Conservation (phyloP, 73 alveolate genomes). For the Blepharisma japonicum region DNA sequence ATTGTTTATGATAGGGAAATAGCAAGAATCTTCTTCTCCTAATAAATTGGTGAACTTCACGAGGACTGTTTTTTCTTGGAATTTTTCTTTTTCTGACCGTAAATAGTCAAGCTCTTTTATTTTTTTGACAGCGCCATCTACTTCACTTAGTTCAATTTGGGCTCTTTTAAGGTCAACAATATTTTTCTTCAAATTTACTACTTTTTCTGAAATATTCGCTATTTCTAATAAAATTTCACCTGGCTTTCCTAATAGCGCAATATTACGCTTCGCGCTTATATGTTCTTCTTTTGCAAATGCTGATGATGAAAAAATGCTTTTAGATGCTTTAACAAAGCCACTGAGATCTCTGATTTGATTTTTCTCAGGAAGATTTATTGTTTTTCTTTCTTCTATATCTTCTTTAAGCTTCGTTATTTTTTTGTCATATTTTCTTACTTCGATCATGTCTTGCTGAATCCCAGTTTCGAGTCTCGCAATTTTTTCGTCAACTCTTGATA, state of each 20-base stretch:
- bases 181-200: background rate
- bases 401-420: background rate
- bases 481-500: background rate
- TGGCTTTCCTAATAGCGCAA: background rate
- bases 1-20: slow-evolving; percentile 8
- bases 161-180: slow-evolving; percentile 13
- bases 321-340: slow-evolving; percentile 5
- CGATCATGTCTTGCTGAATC: background rate
- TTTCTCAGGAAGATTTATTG: background rate
- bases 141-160: background rate
- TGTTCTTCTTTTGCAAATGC: background rate
- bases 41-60: background rate
- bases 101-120: background rate
- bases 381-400: background rate
- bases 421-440: background rate
- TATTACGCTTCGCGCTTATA: background rate
- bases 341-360: background rate
- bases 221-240: slow-evolving; percentile 12
- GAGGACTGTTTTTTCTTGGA: background rate
- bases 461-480: background rate
- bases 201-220: slow-evolving; percentile 15
- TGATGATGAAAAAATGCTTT: slow-evolving; percentile 11
- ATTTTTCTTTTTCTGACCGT: background rate
- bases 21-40: slow-evolving; percentile 11
- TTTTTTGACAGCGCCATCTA: background rate